Percentiles rank a stretch among this genome's conserved stretches.
Evolutionary conservation across 169 alveolate genomes (phyloP).

Genomic region (Plasmodium billcollinsi): DNA sequence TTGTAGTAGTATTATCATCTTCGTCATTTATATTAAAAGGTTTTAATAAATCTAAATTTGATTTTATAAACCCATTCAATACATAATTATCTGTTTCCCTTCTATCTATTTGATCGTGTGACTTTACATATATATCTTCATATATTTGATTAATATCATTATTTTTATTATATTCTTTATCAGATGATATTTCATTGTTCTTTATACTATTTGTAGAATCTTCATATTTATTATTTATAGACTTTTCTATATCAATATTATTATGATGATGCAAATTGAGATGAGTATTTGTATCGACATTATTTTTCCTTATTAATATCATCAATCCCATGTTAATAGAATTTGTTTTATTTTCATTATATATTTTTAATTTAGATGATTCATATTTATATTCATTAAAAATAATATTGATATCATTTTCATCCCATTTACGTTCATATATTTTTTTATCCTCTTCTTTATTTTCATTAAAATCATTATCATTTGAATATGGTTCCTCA

Average conservation of each 20-base stretch:
- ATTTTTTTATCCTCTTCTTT: slow-evolving; percentile 11
- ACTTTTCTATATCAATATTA: too few species aligned
- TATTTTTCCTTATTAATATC: slow-evolving; percentile 21
- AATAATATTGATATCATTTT: slow-evolving; percentile 36
- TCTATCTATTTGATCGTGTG: slow-evolving; percentile 4
- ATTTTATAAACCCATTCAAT: slow-evolving; percentile 38
- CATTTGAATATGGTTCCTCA: slow-evolving; percentile 11
- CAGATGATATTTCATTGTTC: too few species aligned
- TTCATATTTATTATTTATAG: too few species aligned
- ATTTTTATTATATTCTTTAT: neutral
- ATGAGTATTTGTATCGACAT: too few species aligned
- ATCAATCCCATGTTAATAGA: slow-evolving; percentile 67
- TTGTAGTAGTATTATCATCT: neutral
- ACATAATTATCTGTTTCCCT: slow-evolving; percentile 19
- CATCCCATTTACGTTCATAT: slow-evolving; percentile 24
- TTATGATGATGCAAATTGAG: too few species aligned
- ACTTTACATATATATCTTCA: slow-evolving; percentile 58
- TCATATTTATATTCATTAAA: slow-evolving; percentile 28
- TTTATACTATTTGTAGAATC: too few species aligned
- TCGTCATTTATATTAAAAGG: slow-evolving; percentile 24
- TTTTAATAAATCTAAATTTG: slow-evolving; percentile 56
- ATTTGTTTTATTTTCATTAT: slow-evolving; percentile 18
- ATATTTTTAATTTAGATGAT: neutral
- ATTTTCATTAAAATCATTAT: slow-evolving; percentile 4
- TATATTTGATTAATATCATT: neutral